These are phyloP conservation scores for Cunninghamia lanceolata DNA, from an alignment of 75 land plant genomes.

Conservation along the genomic window DNA sequence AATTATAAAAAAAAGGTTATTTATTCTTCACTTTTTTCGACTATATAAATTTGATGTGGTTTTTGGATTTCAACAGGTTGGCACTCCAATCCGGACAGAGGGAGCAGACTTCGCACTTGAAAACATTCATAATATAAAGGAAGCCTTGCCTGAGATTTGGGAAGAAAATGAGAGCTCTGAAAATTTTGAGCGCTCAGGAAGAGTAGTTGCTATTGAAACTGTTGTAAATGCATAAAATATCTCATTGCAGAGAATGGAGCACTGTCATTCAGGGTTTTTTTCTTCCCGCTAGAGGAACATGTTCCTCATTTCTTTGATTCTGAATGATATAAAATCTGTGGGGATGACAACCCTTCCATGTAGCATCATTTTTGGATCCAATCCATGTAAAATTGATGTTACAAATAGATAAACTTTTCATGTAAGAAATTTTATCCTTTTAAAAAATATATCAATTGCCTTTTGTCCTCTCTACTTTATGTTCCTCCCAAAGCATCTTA, in stretches of 20 bases:
- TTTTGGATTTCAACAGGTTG: constrained; percentile 40
- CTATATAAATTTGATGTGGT: neutral
- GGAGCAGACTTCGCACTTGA: constrained; percentile 76
- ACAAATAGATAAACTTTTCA: neutral
- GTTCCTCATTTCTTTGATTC: neutral
- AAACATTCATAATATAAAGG: constrained; percentile 69
- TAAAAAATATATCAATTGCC: neutral
- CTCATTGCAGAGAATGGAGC: too few species aligned
- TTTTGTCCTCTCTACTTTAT: neutral
- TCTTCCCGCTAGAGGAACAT: neutral
- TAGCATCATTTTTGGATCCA: neutral
- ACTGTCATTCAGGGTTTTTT: too few species aligned
- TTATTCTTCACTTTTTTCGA: neutral
- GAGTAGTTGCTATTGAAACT: constrained; percentile 45
- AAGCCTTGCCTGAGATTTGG: constrained; percentile 79
- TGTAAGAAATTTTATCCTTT: neutral
- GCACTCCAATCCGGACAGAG: constrained; percentile 47
- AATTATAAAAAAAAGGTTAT: neutral
- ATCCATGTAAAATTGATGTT: neutral
- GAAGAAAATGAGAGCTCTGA: constrained; percentile 24
- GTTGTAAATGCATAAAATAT: constrained; percentile 37
- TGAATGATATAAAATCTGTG: neutral
- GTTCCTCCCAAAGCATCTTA: neutral
- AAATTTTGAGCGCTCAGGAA: constrained; percentile 16
- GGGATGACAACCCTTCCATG: neutral